phyloP scores from a whole-genome alignment of 2,329 filamentous ascomycete genomes.

The Venturia oleaginea region DNA sequence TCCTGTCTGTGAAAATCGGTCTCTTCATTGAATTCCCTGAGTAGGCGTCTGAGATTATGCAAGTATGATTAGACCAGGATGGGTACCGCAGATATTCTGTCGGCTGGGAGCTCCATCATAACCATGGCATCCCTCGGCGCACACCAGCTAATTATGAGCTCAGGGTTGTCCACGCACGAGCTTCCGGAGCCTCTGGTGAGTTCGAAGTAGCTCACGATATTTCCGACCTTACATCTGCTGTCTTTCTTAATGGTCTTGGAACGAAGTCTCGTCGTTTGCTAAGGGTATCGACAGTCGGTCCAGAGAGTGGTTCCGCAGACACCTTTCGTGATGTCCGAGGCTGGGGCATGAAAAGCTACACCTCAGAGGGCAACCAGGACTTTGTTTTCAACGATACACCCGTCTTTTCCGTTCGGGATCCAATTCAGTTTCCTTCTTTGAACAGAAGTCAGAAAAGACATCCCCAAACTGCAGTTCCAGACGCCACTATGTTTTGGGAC shows the following conservation, averaged over 20 bases:
- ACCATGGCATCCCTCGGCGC: too few relatives aligned
- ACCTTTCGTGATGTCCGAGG: slow-evolving; percentile 39
- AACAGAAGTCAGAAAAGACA: slow-evolving; percentile 28
- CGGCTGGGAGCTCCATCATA: too few relatives aligned
- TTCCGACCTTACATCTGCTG: too few relatives aligned
- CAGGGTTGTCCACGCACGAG: too few relatives aligned
- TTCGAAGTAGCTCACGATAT: too few relatives aligned
- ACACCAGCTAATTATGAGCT: too few relatives aligned
- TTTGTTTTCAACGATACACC: slow-evolving; percentile 38
- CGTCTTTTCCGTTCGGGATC: slow-evolving; percentile 38
- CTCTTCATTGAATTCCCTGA: too few relatives aligned
- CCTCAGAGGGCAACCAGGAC: slow-evolving; percentile 44
- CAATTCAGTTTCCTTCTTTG: slow-evolving; percentile 33
- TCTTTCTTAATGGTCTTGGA: slow-evolving; percentile 44
- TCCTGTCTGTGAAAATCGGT: too few relatives aligned
- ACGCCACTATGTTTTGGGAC: slow-evolving; percentile 33
- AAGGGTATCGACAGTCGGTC: slow-evolving; percentile 39
- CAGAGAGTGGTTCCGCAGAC: slow-evolving; percentile 39
- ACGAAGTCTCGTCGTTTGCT: slow-evolving; percentile 42
- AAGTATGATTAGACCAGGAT: too few relatives aligned
- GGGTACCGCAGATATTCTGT: too few relatives aligned
- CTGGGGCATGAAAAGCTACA: slow-evolving; percentile 43
- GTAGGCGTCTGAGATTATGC: too few relatives aligned
- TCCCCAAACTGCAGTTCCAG: slow-evolving; percentile 26
- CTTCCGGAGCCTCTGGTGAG: too few relatives aligned